Conservation (phyloP, 306 rosid species). For the Cucumis cinereus region DNA sequence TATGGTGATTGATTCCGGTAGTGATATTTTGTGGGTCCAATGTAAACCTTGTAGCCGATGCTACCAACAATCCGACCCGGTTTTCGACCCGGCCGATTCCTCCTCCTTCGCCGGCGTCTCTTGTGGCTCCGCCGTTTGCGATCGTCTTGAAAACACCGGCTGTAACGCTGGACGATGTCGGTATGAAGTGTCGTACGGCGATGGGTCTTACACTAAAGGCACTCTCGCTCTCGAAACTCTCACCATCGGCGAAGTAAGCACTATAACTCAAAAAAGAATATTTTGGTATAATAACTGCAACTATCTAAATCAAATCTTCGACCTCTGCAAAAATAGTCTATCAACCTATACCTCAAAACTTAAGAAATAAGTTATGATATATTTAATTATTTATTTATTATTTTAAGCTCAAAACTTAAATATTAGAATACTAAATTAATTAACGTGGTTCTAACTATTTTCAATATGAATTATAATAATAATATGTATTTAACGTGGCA, state of each 20-base stretch:
- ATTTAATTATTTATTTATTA: too few relatives aligned
- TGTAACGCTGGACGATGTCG: constrained; percentile 55
- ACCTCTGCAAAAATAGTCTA: too few relatives aligned
- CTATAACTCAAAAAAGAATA: not conserved
- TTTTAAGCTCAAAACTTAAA: too few relatives aligned
- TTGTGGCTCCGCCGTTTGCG: constrained; percentile 51
- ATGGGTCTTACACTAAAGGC: constrained; percentile 77
- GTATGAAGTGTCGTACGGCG: constrained; percentile 67
- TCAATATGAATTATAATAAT: too few relatives aligned
- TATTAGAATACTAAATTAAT: too few relatives aligned
- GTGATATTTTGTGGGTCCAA: constrained; percentile 86
- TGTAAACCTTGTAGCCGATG: constrained; percentile 72
- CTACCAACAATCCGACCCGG: constrained; percentile 74
- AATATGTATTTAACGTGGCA: too few relatives aligned
- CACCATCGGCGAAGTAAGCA: constrained; percentile 28
- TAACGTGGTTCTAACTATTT: too few relatives aligned
- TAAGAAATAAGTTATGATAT: too few relatives aligned
- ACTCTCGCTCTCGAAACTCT: constrained; percentile 75
- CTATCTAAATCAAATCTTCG: too few relatives aligned
- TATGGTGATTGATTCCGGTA: constrained; percentile 71
- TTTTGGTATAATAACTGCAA: too few relatives aligned
- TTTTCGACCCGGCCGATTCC: constrained; percentile 70
- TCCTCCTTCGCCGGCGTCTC: constrained; percentile 46
- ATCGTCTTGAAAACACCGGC: constrained; percentile 41
- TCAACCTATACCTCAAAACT: too few relatives aligned